A percentile compares a stretch with the other conserved stretches of the same genome.
These are phyloP conservation scores for Fusarium sp. DNA, from an alignment of 2,329 filamentous ascomycete genomes.

Conservation along the genomic window DNA sequence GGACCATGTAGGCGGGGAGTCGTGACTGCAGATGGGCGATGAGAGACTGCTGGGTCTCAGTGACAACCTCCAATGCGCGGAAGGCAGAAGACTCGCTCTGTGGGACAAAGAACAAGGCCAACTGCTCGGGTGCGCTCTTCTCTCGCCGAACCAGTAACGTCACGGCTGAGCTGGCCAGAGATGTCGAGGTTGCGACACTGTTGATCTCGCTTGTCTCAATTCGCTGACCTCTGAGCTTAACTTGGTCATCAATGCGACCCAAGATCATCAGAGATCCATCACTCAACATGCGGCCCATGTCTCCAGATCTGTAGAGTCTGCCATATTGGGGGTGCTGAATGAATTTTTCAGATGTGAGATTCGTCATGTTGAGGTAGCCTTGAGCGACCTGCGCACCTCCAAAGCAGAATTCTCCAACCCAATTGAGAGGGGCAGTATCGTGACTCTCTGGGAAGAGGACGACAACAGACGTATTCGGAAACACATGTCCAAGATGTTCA, in stretches of 20 bases:
- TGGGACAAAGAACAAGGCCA: constrained; percentile 79
- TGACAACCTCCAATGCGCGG: constrained; percentile 52
- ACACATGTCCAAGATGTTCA: constrained; percentile 80
- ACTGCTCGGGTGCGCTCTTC: constrained; percentile 57
- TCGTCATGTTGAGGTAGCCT: constrained; percentile 77
- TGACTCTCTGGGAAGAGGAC: constrained; percentile 64
- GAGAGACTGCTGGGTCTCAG: constrained; percentile 56
- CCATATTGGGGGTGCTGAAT: constrained; percentile 76
- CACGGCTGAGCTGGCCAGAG: constrained; percentile 69
- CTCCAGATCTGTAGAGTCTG: constrained; percentile 83
- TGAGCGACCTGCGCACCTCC: constrained; percentile 84
- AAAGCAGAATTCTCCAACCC: constrained; percentile 86
- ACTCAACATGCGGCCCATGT: constrained; percentile 81
- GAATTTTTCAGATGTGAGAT: constrained; percentile 74
- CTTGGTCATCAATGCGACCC: constrained; percentile 81
- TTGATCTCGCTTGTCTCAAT: constrained; percentile 85
- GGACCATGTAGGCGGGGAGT: constrained; percentile 84
- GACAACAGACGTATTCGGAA: constrained; percentile 81
- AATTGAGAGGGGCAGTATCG: constrained; percentile 73
- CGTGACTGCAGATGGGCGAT: constrained; percentile 65
- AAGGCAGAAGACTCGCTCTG: constrained; percentile 44
- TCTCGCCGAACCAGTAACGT: constrained; percentile 67
- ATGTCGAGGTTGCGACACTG: constrained; percentile 65
- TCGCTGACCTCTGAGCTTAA: constrained; percentile 84
- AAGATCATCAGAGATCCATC: constrained; percentile 81